Percentiles rank a stretch among this genome's conserved stretches.
These are phyloP conservation scores for Mortierella sp. DNA, from an alignment of 371 early-diverging fungal genomes.

Conservation along the genomic window DNA sequence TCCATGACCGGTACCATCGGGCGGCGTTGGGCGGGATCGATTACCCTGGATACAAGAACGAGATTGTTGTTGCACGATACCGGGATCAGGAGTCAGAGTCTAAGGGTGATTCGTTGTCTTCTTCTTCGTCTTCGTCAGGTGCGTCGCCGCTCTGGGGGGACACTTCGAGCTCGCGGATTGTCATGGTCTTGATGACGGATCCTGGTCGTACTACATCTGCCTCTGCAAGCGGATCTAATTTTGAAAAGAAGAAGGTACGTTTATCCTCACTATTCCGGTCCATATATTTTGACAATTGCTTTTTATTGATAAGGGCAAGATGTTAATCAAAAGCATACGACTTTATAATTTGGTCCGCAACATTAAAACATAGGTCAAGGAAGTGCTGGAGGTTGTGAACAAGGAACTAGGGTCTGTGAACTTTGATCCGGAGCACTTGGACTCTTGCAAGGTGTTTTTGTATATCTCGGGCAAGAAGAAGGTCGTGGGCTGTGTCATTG, in stretches of 20 bases:
- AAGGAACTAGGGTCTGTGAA: constrained; percentile 49
- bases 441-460: constrained; percentile 59
- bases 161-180: constrained; percentile 25
- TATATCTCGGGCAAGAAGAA: constrained; percentile 60
- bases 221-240: constrained; percentile 14
- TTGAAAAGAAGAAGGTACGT: constrained; percentile 48
- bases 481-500: constrained; percentile 65
- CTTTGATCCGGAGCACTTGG: constrained; percentile 42
- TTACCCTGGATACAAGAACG: constrained; percentile 59
- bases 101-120: not conserved
- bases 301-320: no score
- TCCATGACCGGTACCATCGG: constrained; percentile 59
- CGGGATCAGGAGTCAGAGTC: constrained; percentile 16
- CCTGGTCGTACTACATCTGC: not conserved
- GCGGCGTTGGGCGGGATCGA: constrained; percentile 55
- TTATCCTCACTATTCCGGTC: not conserved
- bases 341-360: not conserved
- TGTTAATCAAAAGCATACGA: no score
- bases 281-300: not conserved
- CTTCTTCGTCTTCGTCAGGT: not conserved
- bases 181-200: constrained; percentile 46
- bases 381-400: constrained; percentile 43
- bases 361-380: constrained; percentile 33
- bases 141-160: not conserved
- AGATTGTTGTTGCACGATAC: constrained; percentile 43